Base-by-base conservation (phyloP, 2,329 filamentous ascomycete genomes). In the Chalaropsis ovoidea region DNA sequence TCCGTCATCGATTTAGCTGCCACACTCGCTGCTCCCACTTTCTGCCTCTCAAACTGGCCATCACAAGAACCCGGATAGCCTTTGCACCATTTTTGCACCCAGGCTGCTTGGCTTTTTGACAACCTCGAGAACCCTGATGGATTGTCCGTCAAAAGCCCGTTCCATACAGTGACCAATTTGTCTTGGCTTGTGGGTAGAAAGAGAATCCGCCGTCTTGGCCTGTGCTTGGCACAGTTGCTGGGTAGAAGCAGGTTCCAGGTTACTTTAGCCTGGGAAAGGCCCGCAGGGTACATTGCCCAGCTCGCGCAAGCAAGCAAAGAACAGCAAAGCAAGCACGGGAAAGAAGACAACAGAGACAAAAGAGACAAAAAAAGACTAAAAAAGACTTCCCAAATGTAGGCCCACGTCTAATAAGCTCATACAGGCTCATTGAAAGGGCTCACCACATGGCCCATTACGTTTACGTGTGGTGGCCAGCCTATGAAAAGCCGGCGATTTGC, bases 41-140 rank as follows among this genome's bases (percentile, higher is more conserved):
- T 15, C 13, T 7, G 27, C 27, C 27, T 17, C n/a, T 31, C 27
- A 39, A 3, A 10, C 24, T 58, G 52, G n/a, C 27, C 52, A 39
- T 58, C 15, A 58, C 52, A 58, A 58, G 52, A 58, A 58, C 52
- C 52, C 52, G 52, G 52, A 58, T 58, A 58, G 52, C 27, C 52
- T 58, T n/a, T 58, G 52, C 52, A 58, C 52, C 52, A 39, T 58
- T 58, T 58, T 39, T 31, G 52, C 52, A 58, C 3, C 52, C 2
- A 35, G 15, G 47, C 15, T 58, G 15, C 52, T 58, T 58, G 52
- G 52, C 52, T 58, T 58, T 39, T 58, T 58, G 52, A 58, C 52
- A 58, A 22, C 31, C 27, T 39, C 17, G 27, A 58, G 52, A 58
- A 58, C 52, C 52, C 52, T 58, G 52, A 58, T 58, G 52, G 52